Percentiles rank a stretch among this genome's conserved stretches.
Evolutionary conservation across 805 yeast genomes (phyloP).

Genomic region (Metschnikowia lachancei): DNA sequence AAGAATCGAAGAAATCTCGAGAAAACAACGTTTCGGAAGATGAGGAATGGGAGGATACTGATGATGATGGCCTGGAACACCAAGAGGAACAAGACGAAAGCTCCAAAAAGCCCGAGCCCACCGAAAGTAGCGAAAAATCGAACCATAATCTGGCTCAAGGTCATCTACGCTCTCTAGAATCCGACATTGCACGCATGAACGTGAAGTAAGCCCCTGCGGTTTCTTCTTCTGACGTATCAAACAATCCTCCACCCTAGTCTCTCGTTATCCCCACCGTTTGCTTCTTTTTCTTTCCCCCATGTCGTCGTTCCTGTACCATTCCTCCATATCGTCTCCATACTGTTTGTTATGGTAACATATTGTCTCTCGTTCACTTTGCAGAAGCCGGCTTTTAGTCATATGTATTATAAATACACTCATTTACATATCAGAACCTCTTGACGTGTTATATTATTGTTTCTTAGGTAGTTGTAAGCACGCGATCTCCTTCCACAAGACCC

Average conservation of each 20-base stretch:
- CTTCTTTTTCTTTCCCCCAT: not conserved
- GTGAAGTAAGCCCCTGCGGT: not conserved
- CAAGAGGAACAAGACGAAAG: not conserved
- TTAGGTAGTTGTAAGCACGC: too few species aligned
- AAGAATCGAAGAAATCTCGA: not conserved
- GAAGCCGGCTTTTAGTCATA: not conserved
- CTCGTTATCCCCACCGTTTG: not conserved
- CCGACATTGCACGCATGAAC: not conserved
- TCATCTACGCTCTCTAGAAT: not conserved
- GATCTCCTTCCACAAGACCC: too few species aligned
- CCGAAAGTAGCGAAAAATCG: not conserved
- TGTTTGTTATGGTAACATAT: not conserved
- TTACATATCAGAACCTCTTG: too few species aligned
- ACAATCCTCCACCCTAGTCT: too few species aligned
- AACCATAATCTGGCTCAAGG: not conserved
- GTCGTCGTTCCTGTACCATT: not conserved
- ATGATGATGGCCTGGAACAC: too few species aligned
- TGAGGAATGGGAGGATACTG: constrained; percentile 29
- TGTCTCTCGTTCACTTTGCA: not conserved
- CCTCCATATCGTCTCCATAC: not conserved
- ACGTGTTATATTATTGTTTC: too few species aligned
- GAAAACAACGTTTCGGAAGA: constrained; percentile 14
- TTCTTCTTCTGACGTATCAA: too few species aligned
- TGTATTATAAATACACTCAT: not conserved
- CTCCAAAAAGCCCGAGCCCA: not conserved